phyloP scores from a whole-genome alignment of 257 asterid genomes.

The Paulownia fortunei region DNA sequence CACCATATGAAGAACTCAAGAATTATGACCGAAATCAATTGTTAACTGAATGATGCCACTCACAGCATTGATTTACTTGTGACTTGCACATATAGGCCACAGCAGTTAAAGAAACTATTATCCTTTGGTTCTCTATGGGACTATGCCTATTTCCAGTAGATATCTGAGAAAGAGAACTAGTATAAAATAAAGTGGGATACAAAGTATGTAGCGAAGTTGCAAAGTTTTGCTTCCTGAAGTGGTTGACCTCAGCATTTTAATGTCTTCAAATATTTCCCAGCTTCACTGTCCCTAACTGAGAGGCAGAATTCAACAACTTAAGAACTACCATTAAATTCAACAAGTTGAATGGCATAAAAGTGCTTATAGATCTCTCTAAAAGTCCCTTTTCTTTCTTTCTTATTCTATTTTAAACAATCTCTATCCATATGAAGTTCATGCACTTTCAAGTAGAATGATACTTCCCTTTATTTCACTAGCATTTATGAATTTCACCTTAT shows the following conservation, averaged over 20 bases:
- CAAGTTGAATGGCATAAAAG: background rate
- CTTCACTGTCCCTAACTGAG: background rate
- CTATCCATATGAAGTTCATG: background rate
- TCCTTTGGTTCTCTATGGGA: background rate
- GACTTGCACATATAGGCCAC: background rate
- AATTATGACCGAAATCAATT: background rate
- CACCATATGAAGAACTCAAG: background rate
- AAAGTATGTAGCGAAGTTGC: background rate
- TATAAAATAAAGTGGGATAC: background rate
- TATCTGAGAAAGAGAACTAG: background rate
- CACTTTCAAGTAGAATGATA: background rate
- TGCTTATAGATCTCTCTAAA: background rate
- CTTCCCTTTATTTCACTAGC: background rate
- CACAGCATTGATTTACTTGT: background rate
- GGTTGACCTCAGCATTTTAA: background rate
- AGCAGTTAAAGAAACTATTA: background rate
- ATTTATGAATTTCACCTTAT: background rate
- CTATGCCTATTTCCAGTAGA: background rate
- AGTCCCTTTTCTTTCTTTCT: background rate
- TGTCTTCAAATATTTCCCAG: background rate
- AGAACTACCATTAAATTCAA: background rate
- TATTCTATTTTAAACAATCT: background rate
- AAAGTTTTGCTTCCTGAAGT: background rate
- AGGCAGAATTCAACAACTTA: background rate
- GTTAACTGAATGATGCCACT: background rate